These are phyloP conservation scores for Serpula lacrymans DNA, from an alignment of 768 basidiomycete species.

Conservation along the genomic window DNA sequence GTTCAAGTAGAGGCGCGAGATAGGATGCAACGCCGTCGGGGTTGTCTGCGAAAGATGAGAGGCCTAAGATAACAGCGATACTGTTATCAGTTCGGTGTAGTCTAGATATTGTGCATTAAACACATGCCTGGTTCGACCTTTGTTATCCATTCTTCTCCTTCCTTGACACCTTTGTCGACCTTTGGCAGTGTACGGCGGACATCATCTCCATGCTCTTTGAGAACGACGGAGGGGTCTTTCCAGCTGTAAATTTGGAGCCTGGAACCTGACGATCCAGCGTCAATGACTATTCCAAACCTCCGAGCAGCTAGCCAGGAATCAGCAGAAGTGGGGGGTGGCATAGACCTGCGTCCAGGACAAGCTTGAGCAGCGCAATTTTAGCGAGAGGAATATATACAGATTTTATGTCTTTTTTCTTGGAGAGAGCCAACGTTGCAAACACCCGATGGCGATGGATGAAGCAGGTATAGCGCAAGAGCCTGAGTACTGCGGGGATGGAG, in stretches of 20 bases:
- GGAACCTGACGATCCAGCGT: conserved; percentile 97
- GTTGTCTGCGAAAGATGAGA: conserved; percentile 75
- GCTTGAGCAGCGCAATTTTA: too few species aligned
- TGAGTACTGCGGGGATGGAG: too few species aligned
- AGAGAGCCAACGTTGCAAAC: too few species aligned
- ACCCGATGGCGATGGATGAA: too few species aligned
- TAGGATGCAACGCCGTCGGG: conserved; percentile 71
- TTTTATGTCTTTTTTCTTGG: too few species aligned
- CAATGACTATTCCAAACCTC: conserved; percentile 92
- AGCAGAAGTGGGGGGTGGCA: conserved; percentile 72
- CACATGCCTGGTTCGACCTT: conserved; percentile 92
- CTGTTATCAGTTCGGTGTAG: neutral
- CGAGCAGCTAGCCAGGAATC: conserved; percentile 78
- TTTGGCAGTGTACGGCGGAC: conserved; percentile 63
- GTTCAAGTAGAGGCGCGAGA: conserved; percentile 76
- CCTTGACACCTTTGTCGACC: conserved; percentile 87
- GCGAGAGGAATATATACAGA: too few species aligned
- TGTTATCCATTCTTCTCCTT: conserved; percentile 80
- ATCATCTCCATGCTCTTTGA: conserved; percentile 46
- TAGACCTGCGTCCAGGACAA: conserved; percentile 27
- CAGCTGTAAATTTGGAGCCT: conserved; percentile 96
- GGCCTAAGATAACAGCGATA: conserved; percentile 49
- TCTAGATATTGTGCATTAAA: neutral
- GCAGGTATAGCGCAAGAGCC: too few species aligned
- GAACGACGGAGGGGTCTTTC: conserved; percentile 71